These are phyloP conservation scores for Ascoidea tarda DNA, from an alignment of 805 yeast species.

Conservation along the genomic window DNA sequence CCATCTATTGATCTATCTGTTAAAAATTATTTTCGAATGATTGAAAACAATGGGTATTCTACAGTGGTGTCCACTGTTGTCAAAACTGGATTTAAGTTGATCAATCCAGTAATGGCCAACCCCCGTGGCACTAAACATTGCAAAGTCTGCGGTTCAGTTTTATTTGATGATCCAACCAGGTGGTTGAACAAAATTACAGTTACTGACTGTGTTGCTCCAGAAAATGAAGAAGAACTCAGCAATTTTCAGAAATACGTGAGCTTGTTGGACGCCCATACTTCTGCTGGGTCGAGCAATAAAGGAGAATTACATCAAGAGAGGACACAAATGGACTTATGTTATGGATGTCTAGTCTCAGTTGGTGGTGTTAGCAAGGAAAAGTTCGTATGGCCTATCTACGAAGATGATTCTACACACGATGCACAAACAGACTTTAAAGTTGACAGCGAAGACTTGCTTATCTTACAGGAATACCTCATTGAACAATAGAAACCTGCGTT, in stretches of 20 bases:
- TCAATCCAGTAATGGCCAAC: constrained; percentile 15
- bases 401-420: too few species aligned
- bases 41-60: constrained; percentile 30
- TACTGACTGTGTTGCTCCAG: constrained; percentile 22
- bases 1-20: constrained; percentile 28
- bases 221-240: neutral
- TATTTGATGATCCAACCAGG: constrained; percentile 22
- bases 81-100: constrained; percentile 29
- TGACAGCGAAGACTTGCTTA: too few species aligned
- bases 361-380: constrained; percentile 12
- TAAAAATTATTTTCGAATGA: constrained; percentile 23
- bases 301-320: neutral
- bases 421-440: too few species aligned
- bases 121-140: constrained; percentile 15
- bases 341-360: constrained; percentile 23
- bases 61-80: constrained; percentile 35
- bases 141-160: constrained; percentile 22
- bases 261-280: too few species aligned
- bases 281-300: neutral
- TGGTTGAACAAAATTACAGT: constrained; percentile 31
- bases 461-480: too few species aligned
- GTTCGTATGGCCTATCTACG: constrained; percentile 23
- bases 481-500: too few species aligned
- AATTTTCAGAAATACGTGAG: neutral
- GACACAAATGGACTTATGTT: constrained; percentile 19